A percentile compares a stretch with the other conserved stretches of the same genome.
Evolutionary conservation across 768 basidiomycete genomes (phyloP).

Genomic region (Suillus discolor): DNA sequence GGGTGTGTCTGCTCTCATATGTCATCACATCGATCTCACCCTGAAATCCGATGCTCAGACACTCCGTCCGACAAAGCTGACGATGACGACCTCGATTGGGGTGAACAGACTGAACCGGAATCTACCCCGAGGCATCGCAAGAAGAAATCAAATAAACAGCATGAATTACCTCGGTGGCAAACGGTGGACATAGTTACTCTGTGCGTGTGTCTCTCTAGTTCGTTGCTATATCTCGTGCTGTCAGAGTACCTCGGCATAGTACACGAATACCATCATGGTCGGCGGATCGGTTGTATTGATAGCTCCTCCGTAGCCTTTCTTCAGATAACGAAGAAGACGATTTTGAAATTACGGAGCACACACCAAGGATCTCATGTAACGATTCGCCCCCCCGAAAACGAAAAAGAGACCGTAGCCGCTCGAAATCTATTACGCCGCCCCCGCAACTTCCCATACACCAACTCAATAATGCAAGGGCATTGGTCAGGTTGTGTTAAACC

Average conservation of each 20-base stretch:
- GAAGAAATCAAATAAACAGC: conserved; percentile 35
- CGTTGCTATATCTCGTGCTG: neutral
- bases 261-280: conserved; percentile 1
- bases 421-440: conserved; percentile 76
- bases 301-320: conserved; percentile 29
- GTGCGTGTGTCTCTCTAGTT: conserved; percentile 34
- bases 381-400: conserved; percentile 40
- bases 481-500: conserved; percentile 55
- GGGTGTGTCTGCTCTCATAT: conserved; percentile 38
- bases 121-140: conserved; percentile 39
- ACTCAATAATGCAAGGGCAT: conserved; percentile 54
- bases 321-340: conserved; percentile 50
- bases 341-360: conserved; percentile 42
- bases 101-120: conserved; percentile 12
- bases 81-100: conserved; percentile 24
- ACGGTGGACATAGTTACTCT: conserved; percentile 40
- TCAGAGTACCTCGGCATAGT: conserved; percentile 3
- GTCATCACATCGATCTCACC: neutral
- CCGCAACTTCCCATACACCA: conserved; percentile 59
- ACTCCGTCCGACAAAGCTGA: conserved; percentile 21
- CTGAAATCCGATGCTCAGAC: conserved; percentile 18
- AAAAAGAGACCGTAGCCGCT: conserved; percentile 57
- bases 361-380: conserved; percentile 17
- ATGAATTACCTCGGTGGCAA: conserved; percentile 45
- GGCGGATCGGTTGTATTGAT: neutral